Evolutionary conservation across 108 stramenopile species (phyloP).

Genomic region (Aurantiochytrium sp.): DNA sequence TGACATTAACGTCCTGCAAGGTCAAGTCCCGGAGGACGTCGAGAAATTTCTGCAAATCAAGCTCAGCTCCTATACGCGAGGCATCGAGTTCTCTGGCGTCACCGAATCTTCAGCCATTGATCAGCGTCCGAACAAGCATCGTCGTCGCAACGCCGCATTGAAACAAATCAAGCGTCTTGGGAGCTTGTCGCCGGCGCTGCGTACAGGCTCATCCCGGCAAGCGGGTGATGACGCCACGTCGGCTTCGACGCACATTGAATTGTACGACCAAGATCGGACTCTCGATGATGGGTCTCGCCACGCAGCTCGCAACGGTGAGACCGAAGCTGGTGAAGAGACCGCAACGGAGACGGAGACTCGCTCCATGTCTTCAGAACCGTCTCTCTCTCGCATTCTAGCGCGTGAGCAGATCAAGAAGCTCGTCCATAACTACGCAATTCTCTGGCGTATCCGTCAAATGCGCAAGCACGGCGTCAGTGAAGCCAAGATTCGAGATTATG

Average conservation of each 20-base stretch:
- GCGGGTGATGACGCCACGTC: too few relatives aligned
- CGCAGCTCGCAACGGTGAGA: background rate
- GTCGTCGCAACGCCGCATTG: background rate
- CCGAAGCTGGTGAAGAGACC: background rate
- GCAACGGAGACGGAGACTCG: background rate
- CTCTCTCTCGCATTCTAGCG: background rate
- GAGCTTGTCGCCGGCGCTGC: background rate
- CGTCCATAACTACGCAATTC: background rate
- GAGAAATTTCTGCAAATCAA: background rate
- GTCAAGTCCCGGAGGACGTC: background rate
- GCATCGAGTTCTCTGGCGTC: background rate
- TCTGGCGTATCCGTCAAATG: background rate
- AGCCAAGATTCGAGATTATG: background rate
- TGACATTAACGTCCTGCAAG: constrained; percentile 9
- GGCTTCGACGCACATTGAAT: too few relatives aligned
- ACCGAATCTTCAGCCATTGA: background rate
- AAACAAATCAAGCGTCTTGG: background rate
- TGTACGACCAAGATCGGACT: too few relatives aligned
- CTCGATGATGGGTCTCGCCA: background rate
- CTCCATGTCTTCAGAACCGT: background rate
- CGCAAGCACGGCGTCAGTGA: background rate
- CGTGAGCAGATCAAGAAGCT: constrained; percentile 15
- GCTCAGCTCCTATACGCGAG: background rate
- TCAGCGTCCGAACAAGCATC: background rate
- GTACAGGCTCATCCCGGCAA: background rate